Evolutionary conservation across 352 stramenopile genomes (phyloP).

Genomic region (Phytophthora tentaculata): DNA sequence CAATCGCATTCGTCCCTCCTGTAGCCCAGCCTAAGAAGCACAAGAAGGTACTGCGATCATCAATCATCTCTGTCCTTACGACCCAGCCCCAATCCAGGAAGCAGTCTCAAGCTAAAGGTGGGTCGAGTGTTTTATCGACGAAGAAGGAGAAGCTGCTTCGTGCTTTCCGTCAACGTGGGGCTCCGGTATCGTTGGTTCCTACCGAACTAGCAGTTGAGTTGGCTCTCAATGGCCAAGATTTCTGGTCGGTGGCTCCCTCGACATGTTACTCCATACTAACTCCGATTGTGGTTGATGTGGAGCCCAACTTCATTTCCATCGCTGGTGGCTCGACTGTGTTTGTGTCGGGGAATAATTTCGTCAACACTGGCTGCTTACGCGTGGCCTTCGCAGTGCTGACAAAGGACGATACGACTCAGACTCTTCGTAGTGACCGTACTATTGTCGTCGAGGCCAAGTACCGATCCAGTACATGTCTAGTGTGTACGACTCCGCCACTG

Average conservation of each 20-base stretch:
- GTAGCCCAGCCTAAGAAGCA: conserved; percentile 19
- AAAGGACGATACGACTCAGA: conserved; percentile 9
- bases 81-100: conserved; percentile 26
- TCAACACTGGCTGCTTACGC: conserved; percentile 44
- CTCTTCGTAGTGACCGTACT: conserved; percentile 10
- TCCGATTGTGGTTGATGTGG: conserved; percentile 43
- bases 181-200: conserved; percentile 39
- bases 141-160: conserved; percentile 63
- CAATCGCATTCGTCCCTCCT: conserved; percentile 50
- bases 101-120: conserved; percentile 10
- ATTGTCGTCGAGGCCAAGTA: conserved; percentile 63
- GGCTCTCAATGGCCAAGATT: conserved; percentile 73
- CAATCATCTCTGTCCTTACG: conserved; percentile 61
- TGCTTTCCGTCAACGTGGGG: conserved; percentile 46
- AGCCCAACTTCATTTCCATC: conserved; percentile 53
- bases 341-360: conserved; percentile 61
- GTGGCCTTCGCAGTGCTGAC: conserved; percentile 53
- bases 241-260: conserved; percentile 52
- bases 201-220: conserved; percentile 63
- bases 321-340: conserved; percentile 45
- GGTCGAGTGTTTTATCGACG: conserved; percentile 3
- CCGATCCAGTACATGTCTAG: conserved; percentile 49
- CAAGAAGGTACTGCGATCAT: conserved; percentile 44
- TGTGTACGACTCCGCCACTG: conserved; percentile 51
- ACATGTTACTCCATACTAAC: conserved; percentile 46